Percentiles rank a stretch among this genome's conserved stretches.
Evolutionary conservation across 1,284 basidiomycete genomes (phyloP).

Genomic region (Coniferiporia sulphurascens): DNA sequence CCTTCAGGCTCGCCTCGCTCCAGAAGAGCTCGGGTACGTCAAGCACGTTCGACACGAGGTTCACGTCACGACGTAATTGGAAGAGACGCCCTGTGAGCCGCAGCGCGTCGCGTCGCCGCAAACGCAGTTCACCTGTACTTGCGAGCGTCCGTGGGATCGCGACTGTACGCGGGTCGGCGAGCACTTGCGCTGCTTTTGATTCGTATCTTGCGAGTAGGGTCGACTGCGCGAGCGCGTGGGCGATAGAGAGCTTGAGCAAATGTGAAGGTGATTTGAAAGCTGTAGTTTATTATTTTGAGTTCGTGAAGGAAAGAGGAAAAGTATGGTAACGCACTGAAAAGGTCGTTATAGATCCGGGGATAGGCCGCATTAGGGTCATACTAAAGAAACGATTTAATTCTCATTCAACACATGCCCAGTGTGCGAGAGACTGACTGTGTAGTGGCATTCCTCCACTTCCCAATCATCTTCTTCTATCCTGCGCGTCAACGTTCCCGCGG

Average conservation of each 20-base stretch:
- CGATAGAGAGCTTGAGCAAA: constrained; percentile 83
- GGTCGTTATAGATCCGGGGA: constrained; percentile 87
- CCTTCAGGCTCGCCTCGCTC: constrained; percentile 88
- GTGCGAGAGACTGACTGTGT: constrained; percentile 46
- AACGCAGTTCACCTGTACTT: constrained; percentile 68
- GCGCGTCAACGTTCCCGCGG: constrained; percentile 61
- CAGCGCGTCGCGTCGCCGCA: constrained; percentile 80
- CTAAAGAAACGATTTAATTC: constrained; percentile 33
- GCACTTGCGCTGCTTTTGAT: constrained; percentile 71
- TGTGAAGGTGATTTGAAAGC: constrained; percentile 88
- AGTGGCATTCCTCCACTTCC: constrained; percentile 91
- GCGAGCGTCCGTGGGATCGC: constrained; percentile 87
- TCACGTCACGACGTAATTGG: constrained; percentile 86
- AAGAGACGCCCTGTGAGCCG: constrained; percentile 86
- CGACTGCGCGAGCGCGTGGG: constrained; percentile 92
- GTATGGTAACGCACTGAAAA: constrained; percentile 63
- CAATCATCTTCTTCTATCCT: constrained; percentile 65
- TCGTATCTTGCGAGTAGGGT: constrained; percentile 91
- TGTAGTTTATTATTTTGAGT: constrained; percentile 27
- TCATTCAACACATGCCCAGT: not conserved
- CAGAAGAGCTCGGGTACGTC: constrained; percentile 95
- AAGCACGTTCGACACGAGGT: constrained; percentile 90
- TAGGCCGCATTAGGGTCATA: constrained; percentile 84
- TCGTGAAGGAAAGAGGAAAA: not conserved
- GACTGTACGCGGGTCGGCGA: constrained; percentile 71